phyloP scores from a whole-genome alignment of 768 basidiomycete species.

The Serendipita sp. region DNA sequence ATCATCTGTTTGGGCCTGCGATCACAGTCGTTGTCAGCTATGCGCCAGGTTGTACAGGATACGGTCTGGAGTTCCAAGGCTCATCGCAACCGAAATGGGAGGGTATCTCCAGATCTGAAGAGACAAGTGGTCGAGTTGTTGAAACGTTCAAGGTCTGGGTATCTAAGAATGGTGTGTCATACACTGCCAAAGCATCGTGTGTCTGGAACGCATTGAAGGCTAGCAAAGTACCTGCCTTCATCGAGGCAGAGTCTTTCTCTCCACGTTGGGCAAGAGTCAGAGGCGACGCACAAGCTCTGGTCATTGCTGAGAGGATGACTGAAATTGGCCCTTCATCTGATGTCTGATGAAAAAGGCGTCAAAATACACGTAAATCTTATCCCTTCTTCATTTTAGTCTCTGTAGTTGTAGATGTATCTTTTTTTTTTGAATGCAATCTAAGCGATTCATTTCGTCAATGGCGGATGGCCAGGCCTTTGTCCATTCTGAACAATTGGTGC shows the following conservation, averaged over 20 bases:
- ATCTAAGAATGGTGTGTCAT: not conserved
- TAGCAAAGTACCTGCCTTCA: not conserved
- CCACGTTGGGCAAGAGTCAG: constrained; percentile 2
- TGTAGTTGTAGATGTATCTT: too few relatives aligned
- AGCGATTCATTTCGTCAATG: too few relatives aligned
- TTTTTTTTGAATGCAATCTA: too few relatives aligned
- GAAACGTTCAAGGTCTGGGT: constrained; percentile 2
- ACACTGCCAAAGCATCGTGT: not conserved
- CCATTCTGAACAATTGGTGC: not conserved
- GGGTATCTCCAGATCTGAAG: not conserved
- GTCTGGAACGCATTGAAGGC: not conserved
- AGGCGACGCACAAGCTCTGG: not conserved
- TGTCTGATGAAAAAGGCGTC: not conserved
- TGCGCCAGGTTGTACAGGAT: not conserved
- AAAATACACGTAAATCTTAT: not conserved
- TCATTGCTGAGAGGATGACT: not conserved
- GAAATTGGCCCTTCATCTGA: not conserved
- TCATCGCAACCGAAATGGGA: not conserved
- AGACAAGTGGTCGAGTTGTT: not conserved
- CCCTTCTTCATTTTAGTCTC: not conserved
- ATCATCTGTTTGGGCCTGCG: not conserved
- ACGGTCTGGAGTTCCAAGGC: not conserved
- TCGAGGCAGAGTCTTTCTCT: not conserved
- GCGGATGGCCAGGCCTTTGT: too few relatives aligned
- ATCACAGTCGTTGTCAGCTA: not conserved